phyloP scores from a whole-genome alignment of 805 yeast species.

The Saccharomycopsis guyanensis region DNA sequence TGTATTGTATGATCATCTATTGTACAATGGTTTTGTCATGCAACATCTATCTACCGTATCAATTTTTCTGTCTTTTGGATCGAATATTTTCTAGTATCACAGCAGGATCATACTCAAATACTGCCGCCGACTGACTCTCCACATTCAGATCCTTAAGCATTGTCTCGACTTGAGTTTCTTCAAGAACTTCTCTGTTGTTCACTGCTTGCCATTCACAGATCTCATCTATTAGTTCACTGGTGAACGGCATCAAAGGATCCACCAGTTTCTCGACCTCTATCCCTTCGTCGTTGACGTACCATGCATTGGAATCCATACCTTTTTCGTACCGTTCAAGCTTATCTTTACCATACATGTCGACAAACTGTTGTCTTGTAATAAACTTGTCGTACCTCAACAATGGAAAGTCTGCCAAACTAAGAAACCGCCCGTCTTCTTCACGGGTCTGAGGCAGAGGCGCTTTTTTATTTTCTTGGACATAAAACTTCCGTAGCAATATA shows the following conservation, averaged over 20 bases:
- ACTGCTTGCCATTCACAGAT: conserved; percentile 11
- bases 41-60: too few relatives aligned
- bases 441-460: conserved; percentile 80
- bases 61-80: background rate
- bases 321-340: conserved; percentile 9
- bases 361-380: conserved; percentile 44
- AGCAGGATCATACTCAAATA: background rate
- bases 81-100: background rate
- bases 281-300: conserved; percentile 11
- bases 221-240: conserved; percentile 3
- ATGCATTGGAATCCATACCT: background rate
- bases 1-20: too few relatives aligned
- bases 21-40: too few relatives aligned
- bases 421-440: conserved; percentile 45
- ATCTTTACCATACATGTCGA: conserved; percentile 37
- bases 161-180: too few relatives aligned
- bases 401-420: conserved; percentile 53
- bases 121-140: too few relatives aligned
- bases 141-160: too few relatives aligned
- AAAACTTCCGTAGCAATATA: conserved; percentile 71
- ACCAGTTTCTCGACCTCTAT: conserved; percentile 17
- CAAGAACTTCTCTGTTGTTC: conserved; percentile 4
- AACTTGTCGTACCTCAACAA: conserved; percentile 48
- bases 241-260: conserved; percentile 19
- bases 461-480: conserved; percentile 72